Evolutionary conservation across 495 filamentous ascomycete species (phyloP).

Genomic region (Zalerion maritima): DNA sequence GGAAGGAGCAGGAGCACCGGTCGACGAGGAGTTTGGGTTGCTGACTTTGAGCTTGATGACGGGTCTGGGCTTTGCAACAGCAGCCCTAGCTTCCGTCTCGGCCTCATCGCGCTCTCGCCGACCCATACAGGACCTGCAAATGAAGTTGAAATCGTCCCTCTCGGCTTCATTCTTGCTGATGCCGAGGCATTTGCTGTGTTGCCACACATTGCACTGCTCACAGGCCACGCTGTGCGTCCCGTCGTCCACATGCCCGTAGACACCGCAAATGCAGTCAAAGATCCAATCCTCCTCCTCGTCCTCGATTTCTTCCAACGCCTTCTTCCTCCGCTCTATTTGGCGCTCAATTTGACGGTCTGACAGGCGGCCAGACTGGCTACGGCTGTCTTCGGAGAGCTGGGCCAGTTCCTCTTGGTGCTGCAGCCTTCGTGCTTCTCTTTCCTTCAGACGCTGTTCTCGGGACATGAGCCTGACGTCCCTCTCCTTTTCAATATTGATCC

Average conservation of each 20-base stretch:
- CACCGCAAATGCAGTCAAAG: slow-evolving; percentile 87
- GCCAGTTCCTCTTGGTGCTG: slow-evolving; percentile 73
- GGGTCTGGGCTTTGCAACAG: slow-evolving; percentile 32
- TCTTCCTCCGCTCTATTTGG: slow-evolving; percentile 61
- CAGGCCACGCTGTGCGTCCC: slow-evolving; percentile 90
- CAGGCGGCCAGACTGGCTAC: slow-evolving; percentile 46
- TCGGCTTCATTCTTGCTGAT: slow-evolving; percentile 67
- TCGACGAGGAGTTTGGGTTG: slow-evolving; percentile 36
- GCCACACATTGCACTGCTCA: slow-evolving; percentile 90
- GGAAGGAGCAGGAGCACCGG: slow-evolving; percentile 6
- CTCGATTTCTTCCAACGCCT: slow-evolving; percentile 54
- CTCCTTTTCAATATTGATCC: slow-evolving; percentile 53
- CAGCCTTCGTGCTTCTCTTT: slow-evolving; percentile 66
- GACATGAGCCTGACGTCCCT: slow-evolving; percentile 71
- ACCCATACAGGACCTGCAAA: slow-evolving; percentile 64
- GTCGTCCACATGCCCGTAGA: slow-evolving; percentile 83
- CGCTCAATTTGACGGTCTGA: slow-evolving; percentile 68
- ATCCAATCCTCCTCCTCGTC: slow-evolving; percentile 76
- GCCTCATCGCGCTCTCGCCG: slow-evolving; percentile 45
- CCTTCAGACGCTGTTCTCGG: slow-evolving; percentile 66
- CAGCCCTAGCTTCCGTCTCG: slow-evolving; percentile 19
- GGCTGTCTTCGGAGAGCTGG: slow-evolving; percentile 61
- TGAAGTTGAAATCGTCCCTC: slow-evolving; percentile 73
- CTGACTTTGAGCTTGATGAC: slow-evolving; percentile 61
- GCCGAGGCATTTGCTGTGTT: slow-evolving; percentile 81